Evolutionary conservation across 108 stramenopile species (phyloP).

Genomic region (Nannochloropsis gaditana): DNA sequence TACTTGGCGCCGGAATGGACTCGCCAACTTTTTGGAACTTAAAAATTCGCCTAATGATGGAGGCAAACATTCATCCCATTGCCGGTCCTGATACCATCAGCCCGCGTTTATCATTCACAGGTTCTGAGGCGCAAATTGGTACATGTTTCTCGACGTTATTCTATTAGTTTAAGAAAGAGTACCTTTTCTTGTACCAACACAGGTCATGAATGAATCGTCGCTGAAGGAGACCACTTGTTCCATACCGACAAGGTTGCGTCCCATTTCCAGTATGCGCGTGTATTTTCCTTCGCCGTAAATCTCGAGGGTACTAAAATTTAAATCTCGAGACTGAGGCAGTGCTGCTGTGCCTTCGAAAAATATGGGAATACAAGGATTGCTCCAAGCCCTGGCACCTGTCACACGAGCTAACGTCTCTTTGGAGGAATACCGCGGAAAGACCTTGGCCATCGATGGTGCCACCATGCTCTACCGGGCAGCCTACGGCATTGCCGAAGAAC

Average conservation of each 20-base stretch:
- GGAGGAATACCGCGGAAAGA: conserved; percentile 45
- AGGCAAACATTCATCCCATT: no score
- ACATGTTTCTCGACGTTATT: neutral
- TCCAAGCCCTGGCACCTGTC: conserved; percentile 22
- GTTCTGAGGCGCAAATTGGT: no score
- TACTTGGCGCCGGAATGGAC: no score
- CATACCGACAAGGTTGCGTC: neutral
- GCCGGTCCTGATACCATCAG: no score
- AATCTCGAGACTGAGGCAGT: neutral
- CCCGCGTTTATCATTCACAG: no score
- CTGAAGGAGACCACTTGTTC: neutral
- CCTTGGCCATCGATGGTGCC: conserved; percentile 46
- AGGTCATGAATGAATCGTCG: neutral
- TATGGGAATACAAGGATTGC: conserved; percentile 33
- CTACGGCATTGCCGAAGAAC: conserved; percentile 47
- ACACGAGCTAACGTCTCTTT: conserved; percentile 18
- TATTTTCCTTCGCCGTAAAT: neutral
- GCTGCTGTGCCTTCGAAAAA: neutral
- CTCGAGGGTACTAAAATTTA: no score
- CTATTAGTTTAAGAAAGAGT: neutral
- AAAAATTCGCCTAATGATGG: no score
- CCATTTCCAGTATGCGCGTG: neutral
- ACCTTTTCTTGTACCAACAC: neutral
- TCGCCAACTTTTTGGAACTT: no score
- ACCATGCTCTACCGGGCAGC: conserved; percentile 47